Evolutionary conservation across 352 stramenopile genomes (phyloP).

Genomic region (Globisporangium nodosum): DNA sequence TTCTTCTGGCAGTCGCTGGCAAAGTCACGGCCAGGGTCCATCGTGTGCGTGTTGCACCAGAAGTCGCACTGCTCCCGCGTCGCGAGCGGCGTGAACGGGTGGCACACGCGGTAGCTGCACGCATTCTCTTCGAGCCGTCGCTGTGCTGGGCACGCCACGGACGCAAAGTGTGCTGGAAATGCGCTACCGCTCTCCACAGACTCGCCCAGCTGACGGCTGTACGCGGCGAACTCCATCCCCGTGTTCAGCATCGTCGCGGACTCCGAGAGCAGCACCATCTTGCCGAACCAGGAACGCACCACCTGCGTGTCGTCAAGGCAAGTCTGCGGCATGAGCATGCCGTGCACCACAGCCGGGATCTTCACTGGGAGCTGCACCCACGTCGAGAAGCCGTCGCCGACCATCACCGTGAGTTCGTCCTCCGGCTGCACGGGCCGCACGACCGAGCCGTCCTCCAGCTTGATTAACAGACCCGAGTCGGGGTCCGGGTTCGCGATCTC

Average conservation of each 20-base stretch:
- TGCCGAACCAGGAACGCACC: constrained; percentile 32
- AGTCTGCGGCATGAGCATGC: constrained; percentile 20
- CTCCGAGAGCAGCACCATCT: constrained; percentile 29
- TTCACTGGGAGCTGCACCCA: constrained; percentile 10
- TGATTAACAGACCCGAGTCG: constrained; percentile 13
- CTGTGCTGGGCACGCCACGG: constrained; percentile 17
- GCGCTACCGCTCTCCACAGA: constrained; percentile 5
- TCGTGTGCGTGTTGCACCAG: constrained; percentile 30
- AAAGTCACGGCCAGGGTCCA: constrained; percentile 10
- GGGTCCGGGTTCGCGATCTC: constrained; percentile 14
- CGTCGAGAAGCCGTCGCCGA: constrained; percentile 17
- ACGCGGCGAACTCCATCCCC: constrained; percentile 23
- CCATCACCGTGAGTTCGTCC: constrained; percentile 16
- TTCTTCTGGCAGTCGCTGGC: constrained; percentile 18
- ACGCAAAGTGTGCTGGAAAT: constrained; percentile 16
- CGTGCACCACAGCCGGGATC: constrained; percentile 18
- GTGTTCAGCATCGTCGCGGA: constrained; percentile 22
- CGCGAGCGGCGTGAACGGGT: constrained; percentile 16
- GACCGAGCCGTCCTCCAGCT: constrained; percentile 3
- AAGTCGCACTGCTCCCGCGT: constrained; percentile 23
- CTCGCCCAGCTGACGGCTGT: constrained; percentile 10
- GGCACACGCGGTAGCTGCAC: constrained; percentile 24
- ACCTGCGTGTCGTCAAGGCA: constrained; percentile 8
- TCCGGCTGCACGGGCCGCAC: constrained; percentile 10
- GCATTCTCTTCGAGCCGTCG: constrained; percentile 18